Evolutionary conservation across 1,139 yeast species (phyloP).

Genomic region (Protomyces inundatus): DNA sequence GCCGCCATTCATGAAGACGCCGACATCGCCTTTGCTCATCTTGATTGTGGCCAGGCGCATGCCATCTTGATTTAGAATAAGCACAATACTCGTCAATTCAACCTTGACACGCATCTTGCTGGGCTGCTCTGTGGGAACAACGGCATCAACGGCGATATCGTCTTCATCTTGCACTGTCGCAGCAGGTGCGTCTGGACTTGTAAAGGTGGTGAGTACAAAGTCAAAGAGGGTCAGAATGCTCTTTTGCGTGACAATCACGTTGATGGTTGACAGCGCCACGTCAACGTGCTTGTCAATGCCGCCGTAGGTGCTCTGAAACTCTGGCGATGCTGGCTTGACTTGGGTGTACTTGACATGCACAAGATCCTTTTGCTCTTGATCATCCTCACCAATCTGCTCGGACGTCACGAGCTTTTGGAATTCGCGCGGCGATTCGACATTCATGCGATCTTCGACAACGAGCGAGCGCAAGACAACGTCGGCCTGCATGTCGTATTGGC

Average conservation of each 20-base stretch:
- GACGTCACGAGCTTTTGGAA: constrained; percentile 70
- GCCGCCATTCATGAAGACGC: constrained; percentile 66
- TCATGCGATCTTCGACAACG: constrained; percentile 69
- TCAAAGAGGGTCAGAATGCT: constrained; percentile 74
- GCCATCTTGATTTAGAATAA: constrained; percentile 79
- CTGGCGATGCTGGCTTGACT: constrained; percentile 55
- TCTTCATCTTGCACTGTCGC: not conserved
- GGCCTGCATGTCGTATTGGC: constrained; percentile 59
- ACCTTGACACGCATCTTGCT: constrained; percentile 61
- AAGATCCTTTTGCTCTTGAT: constrained; percentile 44
- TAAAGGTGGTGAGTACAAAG: constrained; percentile 78
- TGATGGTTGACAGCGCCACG: constrained; percentile 74
- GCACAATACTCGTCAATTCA: constrained; percentile 64
- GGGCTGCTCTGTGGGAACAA: constrained; percentile 22
- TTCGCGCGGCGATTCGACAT: constrained; percentile 56
- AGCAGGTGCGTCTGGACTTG: constrained; percentile 41
- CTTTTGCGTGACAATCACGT: constrained; percentile 68
- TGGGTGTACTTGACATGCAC: constrained; percentile 60
- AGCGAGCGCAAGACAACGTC: constrained; percentile 61
- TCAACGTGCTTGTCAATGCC: constrained; percentile 76
- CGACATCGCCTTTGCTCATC: constrained; percentile 66
- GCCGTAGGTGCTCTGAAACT: constrained; percentile 42
- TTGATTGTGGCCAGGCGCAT: constrained; percentile 72
- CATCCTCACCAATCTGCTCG: constrained; percentile 44
- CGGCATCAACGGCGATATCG: constrained; percentile 49